Percentiles rank a stretch among this genome's conserved stretches.
Conservation (phyloP, 306 rosid species). For the Sindora glabra region DNA sequence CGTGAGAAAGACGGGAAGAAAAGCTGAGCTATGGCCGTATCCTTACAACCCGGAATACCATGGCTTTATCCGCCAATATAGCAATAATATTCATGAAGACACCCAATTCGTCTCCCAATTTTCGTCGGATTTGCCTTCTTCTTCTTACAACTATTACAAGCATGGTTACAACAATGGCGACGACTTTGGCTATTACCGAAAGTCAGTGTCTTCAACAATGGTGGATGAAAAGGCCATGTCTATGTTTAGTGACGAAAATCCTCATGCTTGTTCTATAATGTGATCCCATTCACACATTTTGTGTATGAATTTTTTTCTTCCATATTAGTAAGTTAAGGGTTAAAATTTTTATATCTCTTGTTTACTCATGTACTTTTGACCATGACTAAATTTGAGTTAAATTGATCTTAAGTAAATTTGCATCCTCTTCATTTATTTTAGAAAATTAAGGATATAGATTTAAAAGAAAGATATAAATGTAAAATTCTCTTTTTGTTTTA, state of each 20-base stretch:
- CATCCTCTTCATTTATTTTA: too few species aligned
- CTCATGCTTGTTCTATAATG: conserved; percentile 69
- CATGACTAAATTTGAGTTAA: too few species aligned
- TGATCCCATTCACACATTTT: too few species aligned
- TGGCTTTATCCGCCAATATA: conserved; percentile 17
- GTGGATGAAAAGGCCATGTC: conserved; percentile 26
- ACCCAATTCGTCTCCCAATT: background rate
- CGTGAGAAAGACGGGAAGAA: conserved; percentile 51
- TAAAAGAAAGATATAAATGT: too few species aligned
- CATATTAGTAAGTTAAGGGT: too few species aligned
- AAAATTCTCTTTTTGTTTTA: too few species aligned
- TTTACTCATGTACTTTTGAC: too few species aligned
- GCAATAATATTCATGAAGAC: background rate
- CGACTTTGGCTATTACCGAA: conserved; percentile 31
- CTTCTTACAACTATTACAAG: conserved; percentile 33
- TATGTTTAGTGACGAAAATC: conserved; percentile 66
- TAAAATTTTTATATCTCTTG: too few species aligned
- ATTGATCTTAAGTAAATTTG: too few species aligned
- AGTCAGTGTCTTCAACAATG: conserved; percentile 33
- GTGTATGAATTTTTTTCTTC: too few species aligned
- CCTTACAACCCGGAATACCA: conserved; percentile 49
- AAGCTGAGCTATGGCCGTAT: conserved; percentile 72
- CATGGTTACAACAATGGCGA: conserved; percentile 25
- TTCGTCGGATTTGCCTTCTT: conserved; percentile 3
- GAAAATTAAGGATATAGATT: too few species aligned